These are phyloP conservation scores for Senna siamea DNA, from an alignment of 306 rosid genomes.

Conservation along the genomic window DNA sequence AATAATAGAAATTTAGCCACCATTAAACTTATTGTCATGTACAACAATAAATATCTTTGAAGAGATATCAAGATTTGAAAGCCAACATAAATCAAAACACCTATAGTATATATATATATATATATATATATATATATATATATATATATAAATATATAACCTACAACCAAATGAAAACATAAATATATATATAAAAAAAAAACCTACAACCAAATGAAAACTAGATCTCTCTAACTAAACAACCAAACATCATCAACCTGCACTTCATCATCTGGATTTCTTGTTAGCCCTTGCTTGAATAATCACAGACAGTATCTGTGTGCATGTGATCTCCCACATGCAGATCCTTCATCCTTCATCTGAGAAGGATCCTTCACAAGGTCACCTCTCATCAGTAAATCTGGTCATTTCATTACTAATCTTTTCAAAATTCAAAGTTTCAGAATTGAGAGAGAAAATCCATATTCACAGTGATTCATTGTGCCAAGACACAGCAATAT, in stretches of 20 bases:
- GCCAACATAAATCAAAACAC: constrained; percentile 11
- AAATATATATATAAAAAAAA: too few relatives aligned
- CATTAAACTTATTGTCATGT: not conserved
- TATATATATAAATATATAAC: not conserved
- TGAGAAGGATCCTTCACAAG: too few relatives aligned
- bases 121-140: too few relatives aligned
- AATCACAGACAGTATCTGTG: too few relatives aligned
- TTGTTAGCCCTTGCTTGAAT: not conserved
- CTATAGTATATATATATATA: too few relatives aligned
- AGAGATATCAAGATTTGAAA: not conserved
- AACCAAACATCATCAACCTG: not conserved
- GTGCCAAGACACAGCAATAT: constrained; percentile 65
- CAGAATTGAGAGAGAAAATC: too few relatives aligned
- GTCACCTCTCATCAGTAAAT: too few relatives aligned
- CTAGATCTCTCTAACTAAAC: not conserved
- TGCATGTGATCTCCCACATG: too few relatives aligned
- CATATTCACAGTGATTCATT: constrained; percentile 11
- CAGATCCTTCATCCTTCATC: too few relatives aligned
- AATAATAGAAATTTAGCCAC: not conserved
- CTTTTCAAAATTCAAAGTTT: too few relatives aligned
- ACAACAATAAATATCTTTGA: not conserved
- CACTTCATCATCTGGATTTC: constrained; percentile 18
- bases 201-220: too few relatives aligned
- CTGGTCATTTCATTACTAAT: too few relatives aligned
- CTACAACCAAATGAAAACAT: not conserved